Conservation (phyloP, 2,329 filamentous ascomycete genomes). For the Stagonosporopsis tanaceti region DNA sequence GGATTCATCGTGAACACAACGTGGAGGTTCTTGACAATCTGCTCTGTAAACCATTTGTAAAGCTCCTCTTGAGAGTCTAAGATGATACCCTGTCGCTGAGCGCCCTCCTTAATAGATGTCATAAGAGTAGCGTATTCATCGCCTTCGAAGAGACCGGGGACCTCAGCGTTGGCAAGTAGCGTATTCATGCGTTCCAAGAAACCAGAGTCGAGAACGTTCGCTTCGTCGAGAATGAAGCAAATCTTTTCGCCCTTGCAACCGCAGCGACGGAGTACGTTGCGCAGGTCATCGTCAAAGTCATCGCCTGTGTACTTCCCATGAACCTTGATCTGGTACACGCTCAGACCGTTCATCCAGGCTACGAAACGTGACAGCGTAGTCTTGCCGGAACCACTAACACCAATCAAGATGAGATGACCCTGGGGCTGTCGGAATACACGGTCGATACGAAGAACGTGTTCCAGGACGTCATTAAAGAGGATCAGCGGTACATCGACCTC, state of each 20-base stretch:
- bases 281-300: constrained; percentile 97
- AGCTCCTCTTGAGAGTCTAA: constrained; percentile 97
- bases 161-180: constrained; percentile 96
- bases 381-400: constrained; percentile 98
- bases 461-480: constrained; percentile 98
- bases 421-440: constrained; percentile 98
- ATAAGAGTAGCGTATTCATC: constrained; percentile 98
- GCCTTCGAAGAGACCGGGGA: constrained; percentile 98
- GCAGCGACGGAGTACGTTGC: constrained; percentile 89
- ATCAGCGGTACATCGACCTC: constrained; percentile 98
- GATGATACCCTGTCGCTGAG: constrained; percentile 91
- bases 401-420: constrained; percentile 96
- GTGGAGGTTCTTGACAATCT: constrained; percentile 98
- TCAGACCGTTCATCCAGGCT: constrained; percentile 99
- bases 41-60: constrained; percentile 99
- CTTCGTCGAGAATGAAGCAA: constrained; percentile 99
- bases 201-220: constrained; percentile 96
- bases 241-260: constrained; percentile 99
- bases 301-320: constrained; percentile 98
- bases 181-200: constrained; percentile 99
- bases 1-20: constrained; percentile 99
- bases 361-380: constrained; percentile 98
- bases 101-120: constrained; percentile 98
- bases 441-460: constrained; percentile 97
- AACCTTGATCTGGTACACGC: constrained; percentile 99